phyloP scores from a whole-genome alignment of 2,329 filamentous ascomycete species.

The Fusarium anthophilum region DNA sequence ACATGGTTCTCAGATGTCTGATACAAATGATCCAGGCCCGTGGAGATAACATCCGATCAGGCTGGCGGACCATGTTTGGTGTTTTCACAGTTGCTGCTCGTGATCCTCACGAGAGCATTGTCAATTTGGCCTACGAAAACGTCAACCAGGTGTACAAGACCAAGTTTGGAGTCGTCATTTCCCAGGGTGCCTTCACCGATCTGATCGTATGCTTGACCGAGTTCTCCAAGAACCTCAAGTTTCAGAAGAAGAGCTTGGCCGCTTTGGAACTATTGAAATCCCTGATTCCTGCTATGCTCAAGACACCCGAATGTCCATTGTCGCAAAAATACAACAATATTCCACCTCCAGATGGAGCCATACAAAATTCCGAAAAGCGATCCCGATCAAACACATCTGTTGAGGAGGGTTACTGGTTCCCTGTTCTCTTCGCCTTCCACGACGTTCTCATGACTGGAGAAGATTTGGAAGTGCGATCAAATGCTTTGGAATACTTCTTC shows the following conservation, averaged over 20 bases:
- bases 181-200: constrained; percentile 96
- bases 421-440: constrained; percentile 96
- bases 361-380: constrained; percentile 55
- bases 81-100: constrained; percentile 96
- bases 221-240: constrained; percentile 98
- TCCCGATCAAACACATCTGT: constrained; percentile 83
- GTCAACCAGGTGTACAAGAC: constrained; percentile 96
- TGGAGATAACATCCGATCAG: constrained; percentile 95
- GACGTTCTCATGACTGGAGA: constrained; percentile 99
- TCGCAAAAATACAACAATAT: constrained; percentile 67
- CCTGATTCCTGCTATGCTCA: constrained; percentile 92
- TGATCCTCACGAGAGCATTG: constrained; percentile 93
- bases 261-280: constrained; percentile 95
- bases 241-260: constrained; percentile 97
- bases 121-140: constrained; percentile 96
- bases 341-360: constrained; percentile 55
- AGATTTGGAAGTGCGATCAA: constrained; percentile 92
- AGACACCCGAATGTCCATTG: constrained; percentile 92
- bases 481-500: constrained; percentile 95
- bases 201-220: constrained; percentile 95
- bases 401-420: constrained; percentile 99
- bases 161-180: constrained; percentile 94
- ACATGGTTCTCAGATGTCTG: constrained; percentile 94
- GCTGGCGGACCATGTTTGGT: constrained; percentile 99
- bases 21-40: constrained; percentile 99